Evolutionary conservation across 768 basidiomycete genomes (phyloP), one percentile per base, ranked within the genome.

Genomic region (Epithele typhae): DNA sequence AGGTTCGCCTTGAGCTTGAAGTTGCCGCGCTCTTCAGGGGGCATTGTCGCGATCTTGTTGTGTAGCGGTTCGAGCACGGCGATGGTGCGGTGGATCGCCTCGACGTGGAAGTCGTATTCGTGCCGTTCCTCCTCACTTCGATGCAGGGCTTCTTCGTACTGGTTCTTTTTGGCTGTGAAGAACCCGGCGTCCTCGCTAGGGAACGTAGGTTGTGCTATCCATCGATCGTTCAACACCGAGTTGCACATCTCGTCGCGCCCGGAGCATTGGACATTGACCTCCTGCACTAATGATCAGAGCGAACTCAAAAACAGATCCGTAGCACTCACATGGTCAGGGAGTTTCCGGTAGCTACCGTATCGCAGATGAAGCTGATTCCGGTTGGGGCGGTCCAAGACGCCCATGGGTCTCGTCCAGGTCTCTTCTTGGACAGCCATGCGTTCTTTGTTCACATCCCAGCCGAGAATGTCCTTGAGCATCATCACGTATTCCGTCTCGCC

Each of bases 51-150:
- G 54, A 98, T 90, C 65, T 94, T 91, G 64, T 82, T 83, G 57
- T 84, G 84, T 52, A 97, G 82, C 0, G 96, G 93, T 54, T 98
- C 96, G 21, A 99, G 81, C 58, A 92, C 75, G 7, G 79, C 73
- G 56, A 98, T 94, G 4, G 95, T 96, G 43, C 93, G 85, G 9
- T 82, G 77, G 58, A 97, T 87, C 6, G 93, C 94, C 61, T 98
- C 95, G 58, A 98, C 90, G 63, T 98, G 92, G 71, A 96, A 98
- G 64, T 97, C 95, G 63, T 97, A 99, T 65, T 97, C 95, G 64
- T 99, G 96, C 5, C 96, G 82, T 63, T 99, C 96, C 64, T 99
- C 96, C 60, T 99, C 96, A 40, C 86, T 87, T 27, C 93, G 87
- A 67, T 97, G 94, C 9, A 98, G 75, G 0, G 94, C 94, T 60